Evolutionary conservation across 2,329 filamentous ascomycete genomes (phyloP), one percentile per base, ranked within the genome.

Genomic region (Harringtonia aguacate): DNA sequence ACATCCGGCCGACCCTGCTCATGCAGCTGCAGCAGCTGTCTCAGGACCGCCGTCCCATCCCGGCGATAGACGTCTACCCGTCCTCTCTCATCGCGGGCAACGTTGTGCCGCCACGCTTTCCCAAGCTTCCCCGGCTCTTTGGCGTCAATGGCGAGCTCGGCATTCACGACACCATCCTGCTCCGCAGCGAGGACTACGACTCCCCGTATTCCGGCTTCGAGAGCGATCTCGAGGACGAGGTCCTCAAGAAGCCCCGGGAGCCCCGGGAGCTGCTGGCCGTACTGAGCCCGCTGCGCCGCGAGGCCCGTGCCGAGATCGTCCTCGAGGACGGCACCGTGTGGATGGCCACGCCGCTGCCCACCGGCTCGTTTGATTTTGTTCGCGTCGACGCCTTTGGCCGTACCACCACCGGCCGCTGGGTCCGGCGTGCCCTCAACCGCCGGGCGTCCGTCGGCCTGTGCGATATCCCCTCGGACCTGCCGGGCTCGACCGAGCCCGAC

Each of bases 61-160:
- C 84, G 1, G 73, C 77, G 4, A 78, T 86, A 50, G 84, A 90
- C 52, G 75, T 86, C n/a, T 72, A 87, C 35, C 82, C 84, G 0
- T 77, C 80, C 2, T 75, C 74, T n/a, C 66, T 74, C 14, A 65
- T 82, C 34, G 64, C 72, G 37, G 62, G 73, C 47, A 64, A 71
- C 42, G 68, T 70, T 50, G 77, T 77, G 46, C 70, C 79, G 20
- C 73, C 79, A 7, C 69, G 71, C 17, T 61, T 84, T 21, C 67
- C 72, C 3, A 75, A 77, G 54, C 70, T 81, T 49, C 77, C 81
- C 1, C 72, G 75, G 8, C 69, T 84, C 39, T 81, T 84, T 53
- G 70, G 73, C 42, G 72, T 73, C 20, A 79, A 77, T 53, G 75
- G 77, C 37, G 50, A 77, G 44, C 64, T 89, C 4, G 76, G 80